Evolutionary conservation across 371 early-diverging fungal species (phyloP).

Genomic region (Parasitella parasitica): DNA sequence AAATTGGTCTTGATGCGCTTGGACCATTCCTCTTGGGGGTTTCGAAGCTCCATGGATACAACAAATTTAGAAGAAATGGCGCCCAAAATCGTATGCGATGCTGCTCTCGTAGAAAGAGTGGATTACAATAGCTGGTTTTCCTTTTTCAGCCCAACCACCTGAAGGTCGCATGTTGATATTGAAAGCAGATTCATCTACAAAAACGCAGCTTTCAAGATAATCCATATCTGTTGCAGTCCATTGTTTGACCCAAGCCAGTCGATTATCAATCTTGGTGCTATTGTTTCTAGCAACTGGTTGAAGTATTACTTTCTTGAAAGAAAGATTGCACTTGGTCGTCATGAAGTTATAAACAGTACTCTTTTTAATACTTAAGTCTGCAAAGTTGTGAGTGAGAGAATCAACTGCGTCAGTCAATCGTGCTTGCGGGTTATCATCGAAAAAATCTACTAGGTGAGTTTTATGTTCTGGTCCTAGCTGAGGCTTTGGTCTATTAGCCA

Average conservation of each 20-base stretch:
- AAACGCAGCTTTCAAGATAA: neutral
- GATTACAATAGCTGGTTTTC: conserved; percentile 20
- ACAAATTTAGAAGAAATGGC: conserved; percentile 23
- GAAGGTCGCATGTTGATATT: conserved; percentile 20
- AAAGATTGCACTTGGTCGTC: conserved; percentile 14
- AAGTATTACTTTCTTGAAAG: conserved; percentile 6
- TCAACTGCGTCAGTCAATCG: conserved; percentile 6
- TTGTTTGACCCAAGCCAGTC: conserved; percentile 10
- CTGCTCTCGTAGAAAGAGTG: conserved; percentile 14
- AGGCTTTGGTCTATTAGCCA: conserved; percentile 8
- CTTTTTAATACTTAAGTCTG: neutral
- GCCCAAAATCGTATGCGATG: conserved; percentile 17
- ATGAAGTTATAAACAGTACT: conserved; percentile 3
- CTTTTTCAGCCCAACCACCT: conserved; percentile 15
- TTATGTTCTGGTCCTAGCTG: conserved; percentile 12
- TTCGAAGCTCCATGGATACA: too few species aligned
- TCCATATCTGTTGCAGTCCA: too few species aligned
- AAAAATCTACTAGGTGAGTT: conserved; percentile 9
- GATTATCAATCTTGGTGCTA: conserved; percentile 4
- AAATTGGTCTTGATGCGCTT: too few species aligned
- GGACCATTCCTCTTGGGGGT: too few species aligned
- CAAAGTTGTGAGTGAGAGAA: conserved; percentile 12
- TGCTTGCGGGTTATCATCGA: conserved; percentile 11
- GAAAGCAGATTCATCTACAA: conserved; percentile 22
- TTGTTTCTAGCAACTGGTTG: conserved; percentile 7